These are phyloP conservation scores for Phaeomoniella chlamydospora DNA, from an alignment of 2,329 filamentous ascomycete genomes.

Conservation along the genomic window DNA sequence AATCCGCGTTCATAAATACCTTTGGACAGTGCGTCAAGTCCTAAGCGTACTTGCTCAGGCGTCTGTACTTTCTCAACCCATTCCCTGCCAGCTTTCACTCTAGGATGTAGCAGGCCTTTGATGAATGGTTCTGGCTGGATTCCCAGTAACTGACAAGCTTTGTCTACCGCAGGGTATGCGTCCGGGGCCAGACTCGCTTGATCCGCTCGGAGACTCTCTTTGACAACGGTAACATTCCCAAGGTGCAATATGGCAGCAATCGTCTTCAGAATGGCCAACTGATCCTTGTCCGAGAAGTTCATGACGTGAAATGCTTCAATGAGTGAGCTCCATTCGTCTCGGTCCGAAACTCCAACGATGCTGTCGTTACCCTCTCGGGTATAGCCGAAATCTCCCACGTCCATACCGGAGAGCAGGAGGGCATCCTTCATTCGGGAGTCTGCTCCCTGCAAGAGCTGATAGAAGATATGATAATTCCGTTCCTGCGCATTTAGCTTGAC, in stretches of 20 bases:
- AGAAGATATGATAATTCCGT: conserved; percentile 95
- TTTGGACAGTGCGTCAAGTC: conserved; percentile 83
- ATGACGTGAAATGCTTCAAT: conserved; percentile 91
- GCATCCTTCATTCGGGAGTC: conserved; percentile 58
- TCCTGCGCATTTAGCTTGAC: conserved; percentile 78
- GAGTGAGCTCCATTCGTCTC: conserved; percentile 75
- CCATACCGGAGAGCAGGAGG: conserved; percentile 59
- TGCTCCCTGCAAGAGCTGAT: conserved; percentile 81
- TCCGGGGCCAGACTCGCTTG: conserved; percentile 73
- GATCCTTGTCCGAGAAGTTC: conserved; percentile 79
- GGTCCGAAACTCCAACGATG: conserved; percentile 80
- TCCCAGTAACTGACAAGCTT: conserved; percentile 70
- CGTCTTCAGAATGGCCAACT: conserved; percentile 67
- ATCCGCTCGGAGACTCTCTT: conserved; percentile 80
- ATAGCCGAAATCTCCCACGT: conserved; percentile 80
- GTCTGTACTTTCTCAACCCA: conserved; percentile 99
- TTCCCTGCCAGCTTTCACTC: conserved; percentile 87
- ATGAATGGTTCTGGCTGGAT: conserved; percentile 76
- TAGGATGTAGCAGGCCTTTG: conserved; percentile 77
- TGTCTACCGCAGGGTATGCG: conserved; percentile 58
- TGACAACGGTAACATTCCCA: conserved; percentile 78
- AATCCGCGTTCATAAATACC: conserved; percentile 97
- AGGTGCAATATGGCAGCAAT: conserved; percentile 86
- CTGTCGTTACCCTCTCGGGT: conserved; percentile 82
- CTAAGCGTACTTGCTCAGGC: conserved; percentile 82